Percentiles rank a stretch among this genome's conserved stretches.
phyloP scores from a whole-genome alignment of 2,329 filamentous ascomycete species.

The Verticillium longisporum region DNA sequence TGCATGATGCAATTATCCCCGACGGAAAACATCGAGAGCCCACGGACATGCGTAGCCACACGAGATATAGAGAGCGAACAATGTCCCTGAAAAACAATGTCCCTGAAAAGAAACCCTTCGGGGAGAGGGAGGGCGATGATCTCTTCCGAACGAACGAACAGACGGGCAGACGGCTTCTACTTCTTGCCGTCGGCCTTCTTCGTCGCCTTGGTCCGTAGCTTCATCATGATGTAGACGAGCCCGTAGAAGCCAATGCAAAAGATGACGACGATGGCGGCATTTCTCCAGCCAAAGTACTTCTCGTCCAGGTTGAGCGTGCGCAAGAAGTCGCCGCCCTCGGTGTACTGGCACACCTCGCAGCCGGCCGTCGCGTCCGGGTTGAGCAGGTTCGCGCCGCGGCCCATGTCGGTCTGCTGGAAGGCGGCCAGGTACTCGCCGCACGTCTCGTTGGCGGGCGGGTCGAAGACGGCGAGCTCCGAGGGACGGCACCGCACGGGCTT shows the following conservation, averaged over 20 bases:
- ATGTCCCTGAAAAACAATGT: no score
- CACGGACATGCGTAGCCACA: no score
- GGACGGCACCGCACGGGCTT: slow-evolving; percentile 47
- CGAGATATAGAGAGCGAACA: no score
- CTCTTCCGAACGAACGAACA: no score
- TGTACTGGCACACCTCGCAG: slow-evolving; percentile 57
- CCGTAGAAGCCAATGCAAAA: slow-evolving; percentile 48
- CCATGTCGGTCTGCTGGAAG: slow-evolving; percentile 36
- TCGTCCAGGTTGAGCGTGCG: slow-evolving; percentile 49
- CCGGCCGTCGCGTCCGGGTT: slow-evolving; percentile 50
- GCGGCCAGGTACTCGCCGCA: slow-evolving; percentile 52
- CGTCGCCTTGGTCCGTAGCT: slow-evolving; percentile 37
- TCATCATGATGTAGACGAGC: slow-evolving; percentile 37
- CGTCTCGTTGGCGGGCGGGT: slow-evolving; percentile 48
- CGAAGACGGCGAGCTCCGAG: slow-evolving; percentile 54
- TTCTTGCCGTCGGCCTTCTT: slow-evolving; percentile 29
- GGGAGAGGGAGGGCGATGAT: no score
- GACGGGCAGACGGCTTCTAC: no score
- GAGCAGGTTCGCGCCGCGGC: slow-evolving; percentile 41
- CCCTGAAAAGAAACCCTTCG: no score
- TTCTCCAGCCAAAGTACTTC: slow-evolving; percentile 59
- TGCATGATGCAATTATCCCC: no score
- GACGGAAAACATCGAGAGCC: no score
- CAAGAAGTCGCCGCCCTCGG: slow-evolving; percentile 51
- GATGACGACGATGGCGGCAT: slow-evolving; percentile 51